phyloP scores from a whole-genome alignment of 176 grass and related monocot genomes.

The Avena sativa region DNA sequence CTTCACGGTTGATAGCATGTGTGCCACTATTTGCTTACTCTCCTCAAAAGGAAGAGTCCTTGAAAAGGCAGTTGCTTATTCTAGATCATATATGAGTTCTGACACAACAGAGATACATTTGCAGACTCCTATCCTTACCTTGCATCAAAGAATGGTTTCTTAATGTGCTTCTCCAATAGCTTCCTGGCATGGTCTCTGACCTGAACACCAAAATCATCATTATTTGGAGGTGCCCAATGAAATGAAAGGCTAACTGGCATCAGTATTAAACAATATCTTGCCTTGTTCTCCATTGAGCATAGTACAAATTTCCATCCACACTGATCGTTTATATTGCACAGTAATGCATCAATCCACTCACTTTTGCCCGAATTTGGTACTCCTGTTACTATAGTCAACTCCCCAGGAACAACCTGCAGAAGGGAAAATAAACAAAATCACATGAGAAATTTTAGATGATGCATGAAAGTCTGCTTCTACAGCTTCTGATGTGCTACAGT shows the following conservation, averaged over 20 bases:
- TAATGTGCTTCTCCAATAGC: slow-evolving; percentile 86
- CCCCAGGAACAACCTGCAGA: slow-evolving; percentile 84
- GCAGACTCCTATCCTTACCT: slow-evolving; percentile 57
- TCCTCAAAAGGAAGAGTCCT: too few species aligned
- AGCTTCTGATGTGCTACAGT: background rate
- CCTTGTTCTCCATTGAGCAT: slow-evolving; percentile 98
- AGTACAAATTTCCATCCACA: slow-evolving; percentile 94
- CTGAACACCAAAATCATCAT: slow-evolving; percentile 55
- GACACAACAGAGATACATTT: slow-evolving; percentile 5
- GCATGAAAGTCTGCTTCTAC: slow-evolving; percentile 5
- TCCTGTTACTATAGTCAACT: slow-evolving; percentile 91
- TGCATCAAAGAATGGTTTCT: slow-evolving; percentile 90
- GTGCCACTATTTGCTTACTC: too few species aligned
- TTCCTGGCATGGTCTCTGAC: slow-evolving; percentile 96
- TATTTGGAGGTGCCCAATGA: slow-evolving; percentile 20
- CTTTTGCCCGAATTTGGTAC: slow-evolving; percentile 99
- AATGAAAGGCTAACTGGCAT: slow-evolving; percentile 25
- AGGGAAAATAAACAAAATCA: slow-evolving; percentile 33
- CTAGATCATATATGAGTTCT: slow-evolving; percentile 23
- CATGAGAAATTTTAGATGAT: slow-evolving; percentile 14
- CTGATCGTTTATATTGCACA: slow-evolving; percentile 86
- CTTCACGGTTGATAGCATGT: background rate
- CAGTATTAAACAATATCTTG: slow-evolving; percentile 48
- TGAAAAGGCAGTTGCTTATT: slow-evolving; percentile 24
- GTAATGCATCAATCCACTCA: slow-evolving; percentile 96